A percentile compares a stretch with the other conserved stretches of the same genome.
Conservation (phyloP, 2,329 filamentous ascomycete species). For the Raffaelea arxii region DNA sequence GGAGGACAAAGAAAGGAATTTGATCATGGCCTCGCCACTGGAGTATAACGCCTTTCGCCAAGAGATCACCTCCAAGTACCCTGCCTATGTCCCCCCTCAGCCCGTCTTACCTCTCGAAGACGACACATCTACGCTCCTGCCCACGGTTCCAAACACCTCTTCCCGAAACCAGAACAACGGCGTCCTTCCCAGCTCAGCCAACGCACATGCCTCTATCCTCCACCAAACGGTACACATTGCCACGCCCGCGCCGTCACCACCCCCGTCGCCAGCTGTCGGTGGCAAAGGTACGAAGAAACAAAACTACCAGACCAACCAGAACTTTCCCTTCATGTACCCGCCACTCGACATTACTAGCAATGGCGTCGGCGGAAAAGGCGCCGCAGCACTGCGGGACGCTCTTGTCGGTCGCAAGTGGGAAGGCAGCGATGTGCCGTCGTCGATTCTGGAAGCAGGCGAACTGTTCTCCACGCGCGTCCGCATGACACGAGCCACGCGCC, state of each 20-base stretch:
- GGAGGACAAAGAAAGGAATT: conserved; percentile 57
- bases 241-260: conserved; percentile 92
- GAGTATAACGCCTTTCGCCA: conserved; percentile 96
- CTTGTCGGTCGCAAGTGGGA: conserved; percentile 82
- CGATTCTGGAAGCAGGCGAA: conserved; percentile 88
- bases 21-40: conserved; percentile 85
- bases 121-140: conserved; percentile 84
- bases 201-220: conserved; percentile 65
- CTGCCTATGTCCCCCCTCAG: conserved; percentile 84
- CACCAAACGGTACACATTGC: conserved; percentile 96
- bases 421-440: conserved; percentile 87
- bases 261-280: conserved; percentile 76
- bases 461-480: conserved; percentile 84
- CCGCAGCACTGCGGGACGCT: conserved; percentile 66
- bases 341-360: conserved; percentile 84
- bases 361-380: conserved; percentile 80
- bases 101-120: conserved; percentile 76
- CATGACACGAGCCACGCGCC: conserved; percentile 82
- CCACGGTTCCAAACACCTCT: conserved; percentile 69
- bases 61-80: conserved; percentile 96
- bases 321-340: conserved; percentile 96
- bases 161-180: conserved; percentile 52
- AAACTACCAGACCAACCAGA: conserved; percentile 98
- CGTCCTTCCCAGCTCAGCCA: conserved; percentile 47
- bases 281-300: conserved; percentile 97